Evolutionary conservation across 2,329 filamentous ascomycete genomes (phyloP), one percentile per base, ranked within the genome.

Genomic region (Chrysoporthe deuterocubensis): DNA sequence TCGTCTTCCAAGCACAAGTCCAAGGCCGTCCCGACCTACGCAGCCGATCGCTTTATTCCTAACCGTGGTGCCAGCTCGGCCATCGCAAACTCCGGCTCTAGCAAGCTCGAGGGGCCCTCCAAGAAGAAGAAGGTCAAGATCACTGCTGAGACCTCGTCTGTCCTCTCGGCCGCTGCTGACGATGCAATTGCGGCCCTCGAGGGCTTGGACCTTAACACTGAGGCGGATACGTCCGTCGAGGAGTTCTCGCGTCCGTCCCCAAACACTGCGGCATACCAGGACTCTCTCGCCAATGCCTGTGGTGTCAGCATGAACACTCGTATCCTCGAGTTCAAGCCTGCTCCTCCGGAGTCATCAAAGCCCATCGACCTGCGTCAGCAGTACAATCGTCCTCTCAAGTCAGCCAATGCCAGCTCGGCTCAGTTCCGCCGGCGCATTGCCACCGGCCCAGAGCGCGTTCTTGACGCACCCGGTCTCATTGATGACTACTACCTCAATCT

Each of bases 401-500:
- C 92, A 26, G 85, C 90, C 70, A 90, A 84, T 71, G 84, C 91
- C 34, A 85, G 87, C 75, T 90, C 93, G 61, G 93, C 94, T 43
- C 94, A 97, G 79, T 94, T 94, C 81, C 90, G 94, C 72, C 92
- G 96, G 71, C 92, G 95, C 74, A 93, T 99, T 69, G 92, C 96
- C 64, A 97, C 96, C 8, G 94, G 95, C 14, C 96, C 96, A 13
- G 96, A 99, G 81, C 92, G 96, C 72, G 96, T 99, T 16, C 88
- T 99, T 37, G 96, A 99, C 80, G 96, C 96, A 4, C 96, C 96
- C 6, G 96, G 95, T 66, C 89, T 99, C 64, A 92, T 98, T 70
- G 96, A 99, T 76, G 96, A 99, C 83, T 99, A 98, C 87, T 99
- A 99, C 80, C 91, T 99, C 74, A 99, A 99, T 84, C 87, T 99